phyloP scores from a whole-genome alignment of 1,284 basidiomycete genomes.

The Ganoderma lucidum region DNA sequence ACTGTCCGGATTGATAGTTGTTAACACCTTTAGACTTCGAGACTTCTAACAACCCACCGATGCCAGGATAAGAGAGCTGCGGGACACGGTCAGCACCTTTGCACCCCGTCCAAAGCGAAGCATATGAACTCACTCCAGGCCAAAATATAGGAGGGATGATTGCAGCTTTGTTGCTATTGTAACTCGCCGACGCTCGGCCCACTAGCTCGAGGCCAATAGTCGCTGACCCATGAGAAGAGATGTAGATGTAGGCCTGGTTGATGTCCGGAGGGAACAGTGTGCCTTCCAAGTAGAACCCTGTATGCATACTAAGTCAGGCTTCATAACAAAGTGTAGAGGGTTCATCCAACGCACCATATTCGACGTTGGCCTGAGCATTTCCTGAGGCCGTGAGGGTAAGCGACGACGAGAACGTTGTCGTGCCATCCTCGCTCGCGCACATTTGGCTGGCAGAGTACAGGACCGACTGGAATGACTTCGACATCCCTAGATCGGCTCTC shows the following conservation, averaged over 20 bases:
- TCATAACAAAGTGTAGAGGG: not conserved
- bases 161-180: slow-evolving; percentile 6
- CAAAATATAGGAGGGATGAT: slow-evolving; percentile 7
- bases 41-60: not conserved
- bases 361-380: not conserved
- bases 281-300: slow-evolving; percentile 28
- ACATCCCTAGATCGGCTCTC: slow-evolving; percentile 18
- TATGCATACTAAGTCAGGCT: not conserved
- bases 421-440: slow-evolving; percentile 19
- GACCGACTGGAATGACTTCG: slow-evolving; percentile 17
- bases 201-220: slow-evolving; percentile 11
- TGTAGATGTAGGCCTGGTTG: slow-evolving; percentile 24
- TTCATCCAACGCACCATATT: not conserved
- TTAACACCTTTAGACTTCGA: not conserved
- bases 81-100: not conserved
- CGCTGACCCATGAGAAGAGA: slow-evolving; percentile 17
- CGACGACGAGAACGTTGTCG: slow-evolving; percentile 18
- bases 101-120: not conserved
- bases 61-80: not conserved
- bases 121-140: not conserved
- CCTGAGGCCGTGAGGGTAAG: not conserved
- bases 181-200: slow-evolving; percentile 10
- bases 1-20: not conserved
- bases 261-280: slow-evolving; percentile 21
- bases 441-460: slow-evolving; percentile 20